Evolutionary conservation across 352 stramenopile species (phyloP).

Genomic region (Blastocystis sp.): DNA sequence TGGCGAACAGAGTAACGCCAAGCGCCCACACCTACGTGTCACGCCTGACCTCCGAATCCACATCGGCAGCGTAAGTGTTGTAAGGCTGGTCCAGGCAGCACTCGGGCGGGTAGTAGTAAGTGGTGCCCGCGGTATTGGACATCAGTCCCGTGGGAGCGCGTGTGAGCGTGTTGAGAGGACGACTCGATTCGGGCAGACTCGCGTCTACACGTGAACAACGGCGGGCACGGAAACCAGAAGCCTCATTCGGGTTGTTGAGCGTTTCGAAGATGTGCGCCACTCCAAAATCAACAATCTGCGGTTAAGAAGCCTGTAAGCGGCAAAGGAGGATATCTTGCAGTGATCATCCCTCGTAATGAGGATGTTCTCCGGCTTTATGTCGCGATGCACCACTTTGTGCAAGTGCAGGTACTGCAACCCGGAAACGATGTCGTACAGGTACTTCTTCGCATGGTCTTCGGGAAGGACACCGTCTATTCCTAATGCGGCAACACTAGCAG

Average conservation of each 20-base stretch:
- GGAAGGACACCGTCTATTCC: conserved; percentile 60
- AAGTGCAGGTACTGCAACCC: conserved; percentile 69
- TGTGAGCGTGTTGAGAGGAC: conserved; percentile 81
- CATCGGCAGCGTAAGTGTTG: conserved; percentile 85
- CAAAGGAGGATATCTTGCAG: conserved; percentile 81
- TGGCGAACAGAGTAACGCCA: conserved; percentile 87
- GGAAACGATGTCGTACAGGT: conserved; percentile 64
- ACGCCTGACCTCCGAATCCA: conserved; percentile 57
- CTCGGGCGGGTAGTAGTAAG: conserved; percentile 81
- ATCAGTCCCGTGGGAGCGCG: conserved; percentile 79
- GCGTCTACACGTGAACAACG: not conserved
- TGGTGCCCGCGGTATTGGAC: conserved; percentile 67
- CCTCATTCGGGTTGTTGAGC: not conserved
- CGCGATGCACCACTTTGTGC: conserved; percentile 85
- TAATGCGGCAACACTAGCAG: not conserved
- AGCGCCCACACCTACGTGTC: conserved; percentile 84
- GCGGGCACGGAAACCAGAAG: not conserved
- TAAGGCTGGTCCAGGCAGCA: conserved; percentile 83
- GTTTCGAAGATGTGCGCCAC: conserved; percentile 71
- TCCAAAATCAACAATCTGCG: conserved; percentile 70
- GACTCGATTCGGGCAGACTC: conserved; percentile 19
- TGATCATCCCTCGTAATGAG: conserved; percentile 83
- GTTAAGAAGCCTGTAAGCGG: not conserved
- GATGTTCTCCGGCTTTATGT: conserved; percentile 87
- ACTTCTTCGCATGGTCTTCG: conserved; percentile 60